Evolutionary conservation across 2,329 filamentous ascomycete species (phyloP).

Genomic region (Alternaria brassicicola): DNA sequence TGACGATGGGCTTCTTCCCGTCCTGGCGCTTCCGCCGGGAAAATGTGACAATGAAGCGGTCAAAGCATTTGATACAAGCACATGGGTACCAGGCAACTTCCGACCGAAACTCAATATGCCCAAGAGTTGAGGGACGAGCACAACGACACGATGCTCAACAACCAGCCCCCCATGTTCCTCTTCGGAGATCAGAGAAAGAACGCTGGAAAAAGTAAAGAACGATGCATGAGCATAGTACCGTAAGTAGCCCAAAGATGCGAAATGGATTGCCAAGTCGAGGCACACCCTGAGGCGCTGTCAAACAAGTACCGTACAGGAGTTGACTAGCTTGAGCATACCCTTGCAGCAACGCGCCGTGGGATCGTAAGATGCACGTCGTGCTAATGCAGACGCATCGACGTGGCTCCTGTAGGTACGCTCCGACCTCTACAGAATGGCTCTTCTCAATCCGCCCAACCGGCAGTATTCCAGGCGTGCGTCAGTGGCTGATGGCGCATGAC

Average conservation of each 20-base stretch:
- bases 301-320: constrained; percentile 3
- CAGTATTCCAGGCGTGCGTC: constrained; percentile 36
- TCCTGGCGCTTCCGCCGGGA: constrained; percentile 13
- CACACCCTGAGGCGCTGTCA: neutral
- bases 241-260: neutral
- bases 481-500: constrained; percentile 18
- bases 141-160: neutral
- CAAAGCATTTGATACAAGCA: neutral
- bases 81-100: neutral
- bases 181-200: neutral
- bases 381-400: constrained; percentile 22
- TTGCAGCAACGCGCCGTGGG: neutral
- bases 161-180: neutral
- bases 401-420: constrained; percentile 29
- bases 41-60: neutral
- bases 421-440: neutral
- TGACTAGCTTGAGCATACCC: constrained; percentile 1
- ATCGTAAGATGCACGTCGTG: neutral
- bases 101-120: neutral
- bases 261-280: neutral
- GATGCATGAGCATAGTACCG: neutral
- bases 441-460: constrained; percentile 34
- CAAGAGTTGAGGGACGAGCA: neutral
- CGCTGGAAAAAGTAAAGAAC: neutral
- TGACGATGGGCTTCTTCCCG: constrained; percentile 1